Evolutionary conservation across 495 filamentous ascomycete species (phyloP), one percentile per base, ranked within the genome.

Genomic region (Xanthoparmelia taractica): DNA sequence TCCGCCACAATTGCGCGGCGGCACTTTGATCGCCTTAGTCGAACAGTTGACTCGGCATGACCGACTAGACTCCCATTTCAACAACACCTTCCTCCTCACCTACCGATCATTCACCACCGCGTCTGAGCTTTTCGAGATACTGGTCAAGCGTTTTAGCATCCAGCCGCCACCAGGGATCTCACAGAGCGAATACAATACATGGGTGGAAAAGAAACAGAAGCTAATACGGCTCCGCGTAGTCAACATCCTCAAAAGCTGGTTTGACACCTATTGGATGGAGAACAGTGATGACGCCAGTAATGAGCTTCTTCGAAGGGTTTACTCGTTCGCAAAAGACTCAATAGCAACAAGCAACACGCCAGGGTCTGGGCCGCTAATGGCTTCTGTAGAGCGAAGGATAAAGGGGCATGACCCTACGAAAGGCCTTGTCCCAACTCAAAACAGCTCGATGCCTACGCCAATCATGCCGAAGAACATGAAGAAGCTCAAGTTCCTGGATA

Each of bases 391-490:
- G 66, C 90, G 94, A 71, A 84, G 93, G 37, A 77, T 95, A 55
- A 84, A 82, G 61, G 93, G 94, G 25, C 90, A 95, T 70, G 94
- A 97, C 61, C 87, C 84, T 8, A 87, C 85, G 18, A 96, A 94
- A 69, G 84, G 89, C 57, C 80, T 98, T 65, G 87, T 97, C 45
- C 87, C 89, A 40, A 97, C 92, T 10, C 81, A 93, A 67, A 90
- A 82, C 70, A 84, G 82, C 61, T 84, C 89, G 36, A 84, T 88
- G 1, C 94, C 94, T 12, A 77, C 87, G 54, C 91, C 94, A 15
- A 97, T 97, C 68, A 84, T 97, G 70, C 94, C 94, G 0, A 97
- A 96, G 83, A 96, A 96, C 74, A 96, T 97, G 91, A 97, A 94
- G 85, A 97, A 96, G 73, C 84, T 98, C 65, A 98, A 97, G 75